These are phyloP conservation scores for Pseudomonodictys pantanalensis DNA, from an alignment of 495 filamentous ascomycete genomes.

Conservation along the genomic window DNA sequence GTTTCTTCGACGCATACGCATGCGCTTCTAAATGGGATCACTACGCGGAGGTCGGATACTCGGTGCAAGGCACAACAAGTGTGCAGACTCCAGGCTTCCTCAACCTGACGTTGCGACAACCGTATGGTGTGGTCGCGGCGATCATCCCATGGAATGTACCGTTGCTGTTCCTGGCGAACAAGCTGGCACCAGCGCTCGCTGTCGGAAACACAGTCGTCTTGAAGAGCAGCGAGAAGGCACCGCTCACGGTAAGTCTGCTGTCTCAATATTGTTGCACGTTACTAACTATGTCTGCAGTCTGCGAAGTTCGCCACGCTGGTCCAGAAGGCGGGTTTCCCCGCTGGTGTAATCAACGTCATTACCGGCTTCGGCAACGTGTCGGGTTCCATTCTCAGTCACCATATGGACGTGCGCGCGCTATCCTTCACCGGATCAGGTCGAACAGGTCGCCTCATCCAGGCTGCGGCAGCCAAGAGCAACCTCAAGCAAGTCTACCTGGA, in stretches of 20 bases:
- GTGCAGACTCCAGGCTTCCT: slow-evolving; percentile 37
- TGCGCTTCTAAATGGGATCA: slow-evolving; percentile 29
- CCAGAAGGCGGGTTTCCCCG: slow-evolving; percentile 42
- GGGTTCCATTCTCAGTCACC: slow-evolving; percentile 37
- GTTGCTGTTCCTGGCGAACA: slow-evolving; percentile 34
- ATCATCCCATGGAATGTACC: slow-evolving; percentile 46
- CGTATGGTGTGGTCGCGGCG: slow-evolving; percentile 40
- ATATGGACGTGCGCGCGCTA: slow-evolving; percentile 36
- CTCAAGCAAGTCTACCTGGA: slow-evolving; percentile 42
- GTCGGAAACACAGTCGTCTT: slow-evolving; percentile 41
- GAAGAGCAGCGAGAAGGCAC: slow-evolving; percentile 43
- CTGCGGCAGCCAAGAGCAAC: slow-evolving; percentile 37
- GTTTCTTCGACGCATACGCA: slow-evolving; percentile 40
- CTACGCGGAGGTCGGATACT: slow-evolving; percentile 32
- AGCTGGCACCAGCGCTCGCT: slow-evolving; percentile 39
- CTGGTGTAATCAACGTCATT: slow-evolving; percentile 43
- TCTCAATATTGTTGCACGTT: not conserved
- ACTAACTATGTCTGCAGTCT: slow-evolving; percentile 26
- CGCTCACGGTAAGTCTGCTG: slow-evolving; percentile 33
- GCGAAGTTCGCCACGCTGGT: slow-evolving; percentile 36
- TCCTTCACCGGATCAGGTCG: slow-evolving; percentile 34
- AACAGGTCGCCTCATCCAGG: slow-evolving; percentile 32
- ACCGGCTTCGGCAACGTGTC: slow-evolving; percentile 37
- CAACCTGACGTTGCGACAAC: slow-evolving; percentile 40
- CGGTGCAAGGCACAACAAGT: slow-evolving; percentile 33